Evolutionary conservation across 1,284 basidiomycete genomes (phyloP).

Genomic region (Xerocomus tenax): DNA sequence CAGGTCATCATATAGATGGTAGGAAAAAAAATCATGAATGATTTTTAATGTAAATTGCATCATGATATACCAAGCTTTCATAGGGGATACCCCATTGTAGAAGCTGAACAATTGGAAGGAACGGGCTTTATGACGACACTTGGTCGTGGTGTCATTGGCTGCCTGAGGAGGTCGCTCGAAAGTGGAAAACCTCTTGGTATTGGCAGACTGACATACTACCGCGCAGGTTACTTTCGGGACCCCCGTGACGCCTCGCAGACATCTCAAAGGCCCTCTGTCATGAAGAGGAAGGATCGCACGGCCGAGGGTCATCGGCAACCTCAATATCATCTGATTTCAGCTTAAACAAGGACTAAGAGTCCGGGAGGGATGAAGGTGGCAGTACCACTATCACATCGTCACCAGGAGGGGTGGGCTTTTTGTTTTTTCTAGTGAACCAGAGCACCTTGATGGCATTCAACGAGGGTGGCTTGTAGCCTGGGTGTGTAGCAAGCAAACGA

Average conservation of each 20-base stretch:
- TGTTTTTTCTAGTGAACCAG: conserved; percentile 36
- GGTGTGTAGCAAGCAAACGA: conserved; percentile 17
- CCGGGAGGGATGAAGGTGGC: conserved; percentile 20
- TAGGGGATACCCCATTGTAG: too few relatives aligned
- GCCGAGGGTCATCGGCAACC: background rate
- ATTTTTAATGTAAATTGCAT: too few relatives aligned
- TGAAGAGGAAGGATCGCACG: background rate
- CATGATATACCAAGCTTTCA: too few relatives aligned
- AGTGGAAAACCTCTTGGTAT: conserved; percentile 1
- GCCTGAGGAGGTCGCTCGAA: background rate
- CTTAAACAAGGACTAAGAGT: conserved; percentile 21
- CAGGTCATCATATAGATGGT: too few relatives aligned
- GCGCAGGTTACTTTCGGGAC: background rate
- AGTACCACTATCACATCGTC: conserved; percentile 8
- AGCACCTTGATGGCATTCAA: conserved; percentile 12
- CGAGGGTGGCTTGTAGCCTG: conserved; percentile 19
- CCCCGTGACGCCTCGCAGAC: conserved; percentile 1
- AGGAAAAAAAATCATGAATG: too few relatives aligned
- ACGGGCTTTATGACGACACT: too few relatives aligned
- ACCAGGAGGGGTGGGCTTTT: background rate
- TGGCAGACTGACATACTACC: background rate
- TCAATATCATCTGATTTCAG: conserved; percentile 19
- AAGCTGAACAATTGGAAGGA: too few relatives aligned
- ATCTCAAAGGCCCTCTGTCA: background rate
- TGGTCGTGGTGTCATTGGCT: too few relatives aligned